Evolutionary conservation across 371 early-diverging fungal genomes (phyloP), one percentile per base, ranked within the genome.

Genomic region (Apophysomyces sp.): DNA sequence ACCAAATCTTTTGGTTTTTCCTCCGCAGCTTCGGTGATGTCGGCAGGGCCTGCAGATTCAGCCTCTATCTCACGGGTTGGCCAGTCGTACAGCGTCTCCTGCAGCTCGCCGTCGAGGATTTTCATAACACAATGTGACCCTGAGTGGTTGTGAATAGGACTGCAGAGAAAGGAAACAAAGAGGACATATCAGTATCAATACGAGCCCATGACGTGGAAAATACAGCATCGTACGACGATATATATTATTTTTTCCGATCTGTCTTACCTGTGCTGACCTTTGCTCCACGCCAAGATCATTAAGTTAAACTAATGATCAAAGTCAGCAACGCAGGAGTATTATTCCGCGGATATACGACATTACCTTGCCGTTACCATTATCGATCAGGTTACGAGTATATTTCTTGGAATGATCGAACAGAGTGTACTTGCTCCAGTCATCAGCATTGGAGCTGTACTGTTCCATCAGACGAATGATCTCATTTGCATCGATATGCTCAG

Each of bases 51-150:
- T 16, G 62, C 41, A 27, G 65, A 63, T 9, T 56, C 37, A 27
- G 71, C 76, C 37, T 54, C 49, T 26, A 69, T 62, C 27, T 59
- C 55, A 16, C 64, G 64, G 5, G 69, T 66, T 0, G 96, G 96
- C 91, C 91, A 92, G 31, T 88, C 80, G 66, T 85, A 97, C 32
- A 85, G 80, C 0, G 91, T 86, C 71, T 97, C 98, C 60, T 82
- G 70, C 34, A 97, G 78, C 63, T 88, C 82, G 2, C 96, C 96
- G 55, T 89, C 91, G 28, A 97, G 81, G 30, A 96, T 77, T 71
- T 96, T 96, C 92, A 97, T 91, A 61, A 95, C 82, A 77, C 98
- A 97, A 74, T 97, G 98, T 51, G 94, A 89, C 49, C 88, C 87
- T n/a, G 93, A 73, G 68, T 97, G 98, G 75, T 95, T 93, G 73